A percentile compares a stretch with the other conserved stretches of the same genome.
Evolutionary conservation across 2,329 filamentous ascomycete genomes (phyloP).

Genomic region (Hypoxylon sp.): DNA sequence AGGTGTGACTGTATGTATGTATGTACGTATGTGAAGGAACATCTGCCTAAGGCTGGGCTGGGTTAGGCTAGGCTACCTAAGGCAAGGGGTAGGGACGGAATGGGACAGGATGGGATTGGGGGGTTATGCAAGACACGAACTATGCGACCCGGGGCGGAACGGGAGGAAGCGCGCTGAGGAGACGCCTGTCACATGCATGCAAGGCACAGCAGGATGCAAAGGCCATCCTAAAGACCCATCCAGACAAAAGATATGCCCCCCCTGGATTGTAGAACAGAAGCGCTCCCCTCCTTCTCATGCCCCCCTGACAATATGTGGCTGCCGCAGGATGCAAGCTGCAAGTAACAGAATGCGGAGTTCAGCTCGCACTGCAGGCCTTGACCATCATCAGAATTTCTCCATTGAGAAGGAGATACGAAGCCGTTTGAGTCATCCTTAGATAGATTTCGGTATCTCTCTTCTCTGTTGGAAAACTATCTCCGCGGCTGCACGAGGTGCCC

Average conservation of each 20-base stretch:
- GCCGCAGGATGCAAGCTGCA: constrained; percentile 14
- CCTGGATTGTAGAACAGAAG: constrained; percentile 4
- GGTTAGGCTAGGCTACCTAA: neutral
- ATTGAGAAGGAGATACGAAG: constrained; percentile 35
- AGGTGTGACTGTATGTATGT: constrained; percentile 8
- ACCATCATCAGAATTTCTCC: constrained; percentile 19
- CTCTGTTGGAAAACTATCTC: neutral
- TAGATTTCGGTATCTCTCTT: neutral
- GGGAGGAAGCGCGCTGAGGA: constrained; percentile 16
- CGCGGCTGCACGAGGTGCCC: constrained; percentile 3
- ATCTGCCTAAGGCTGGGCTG: neutral
- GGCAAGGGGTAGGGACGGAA: neutral
- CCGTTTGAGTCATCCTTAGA: neutral
- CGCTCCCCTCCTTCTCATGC: neutral
- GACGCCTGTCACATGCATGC: constrained; percentile 26
- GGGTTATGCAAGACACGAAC: constrained; percentile 13
- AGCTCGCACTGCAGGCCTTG: constrained; percentile 7
- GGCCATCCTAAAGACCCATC: constrained; percentile 14
- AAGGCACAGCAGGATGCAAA: constrained; percentile 28
- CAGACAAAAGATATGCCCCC: constrained; percentile 2
- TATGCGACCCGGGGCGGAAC: constrained; percentile 21
- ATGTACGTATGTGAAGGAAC: neutral
- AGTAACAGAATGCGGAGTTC: constrained; percentile 16
- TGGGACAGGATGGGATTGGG: neutral
- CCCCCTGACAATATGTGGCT: constrained; percentile 1